Conservation (phyloP, 1,139 yeast genomes). For the Yamadazyma epiphylla region DNA sequence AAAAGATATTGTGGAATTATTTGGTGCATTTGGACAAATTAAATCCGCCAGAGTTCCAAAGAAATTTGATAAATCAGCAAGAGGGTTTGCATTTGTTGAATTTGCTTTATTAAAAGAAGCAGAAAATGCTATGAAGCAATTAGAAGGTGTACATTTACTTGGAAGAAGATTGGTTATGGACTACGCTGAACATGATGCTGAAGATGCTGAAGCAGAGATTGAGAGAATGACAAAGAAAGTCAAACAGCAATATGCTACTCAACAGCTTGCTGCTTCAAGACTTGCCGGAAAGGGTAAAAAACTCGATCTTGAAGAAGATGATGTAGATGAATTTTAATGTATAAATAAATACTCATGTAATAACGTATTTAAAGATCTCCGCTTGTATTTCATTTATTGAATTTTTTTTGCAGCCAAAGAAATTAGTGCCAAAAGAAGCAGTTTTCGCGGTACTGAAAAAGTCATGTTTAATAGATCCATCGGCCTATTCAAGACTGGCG, state of each 20-base stretch:
- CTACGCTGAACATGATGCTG: slow-evolving; percentile 80
- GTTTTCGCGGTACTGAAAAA: no score
- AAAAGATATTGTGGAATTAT: slow-evolving; percentile 84
- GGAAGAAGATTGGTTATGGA: slow-evolving; percentile 97
- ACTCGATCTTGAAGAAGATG: slow-evolving; percentile 58
- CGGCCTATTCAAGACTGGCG: no score
- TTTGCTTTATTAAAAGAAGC: slow-evolving; percentile 88
- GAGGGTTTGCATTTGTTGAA: slow-evolving; percentile 98
- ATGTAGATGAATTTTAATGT: slow-evolving; percentile 15
- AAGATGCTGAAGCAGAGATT: slow-evolving; percentile 84
- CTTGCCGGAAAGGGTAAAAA: slow-evolving; percentile 72
- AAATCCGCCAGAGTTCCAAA: slow-evolving; percentile 95
- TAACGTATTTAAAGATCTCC: no score
- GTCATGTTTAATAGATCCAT: no score
- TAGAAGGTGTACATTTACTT: slow-evolving; percentile 92
- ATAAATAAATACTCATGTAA: no score
- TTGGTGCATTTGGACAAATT: slow-evolving; percentile 90
- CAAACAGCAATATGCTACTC: slow-evolving; percentile 72
- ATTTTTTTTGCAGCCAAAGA: no score
- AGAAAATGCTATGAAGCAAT: slow-evolving; percentile 89
- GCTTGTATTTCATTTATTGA: no score
- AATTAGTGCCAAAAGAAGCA: no score
- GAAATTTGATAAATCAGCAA: slow-evolving; percentile 89
- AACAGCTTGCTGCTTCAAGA: slow-evolving; percentile 70
- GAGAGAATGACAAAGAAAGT: slow-evolving; percentile 87